A percentile compares a stretch with the other conserved stretches of the same genome.
phyloP scores from a whole-genome alignment of 805 yeast species.

The Hanseniaspora pseudoguilliermondii region DNA sequence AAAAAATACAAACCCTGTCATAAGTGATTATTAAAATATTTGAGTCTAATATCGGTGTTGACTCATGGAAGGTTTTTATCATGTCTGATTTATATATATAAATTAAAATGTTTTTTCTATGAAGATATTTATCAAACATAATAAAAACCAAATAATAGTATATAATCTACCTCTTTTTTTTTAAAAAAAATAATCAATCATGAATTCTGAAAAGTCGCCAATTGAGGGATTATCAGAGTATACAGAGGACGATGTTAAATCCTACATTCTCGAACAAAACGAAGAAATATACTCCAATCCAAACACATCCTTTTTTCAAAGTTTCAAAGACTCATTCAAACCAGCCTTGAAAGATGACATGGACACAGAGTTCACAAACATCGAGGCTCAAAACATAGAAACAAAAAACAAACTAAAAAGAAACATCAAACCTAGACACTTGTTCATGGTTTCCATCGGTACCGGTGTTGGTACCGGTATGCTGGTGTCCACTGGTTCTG shows the following conservation, averaged over 20 bases:
- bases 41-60: too few species aligned
- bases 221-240: neutral
- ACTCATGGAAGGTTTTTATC: too few species aligned
- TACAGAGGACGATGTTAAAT: neutral
- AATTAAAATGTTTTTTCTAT: too few species aligned
- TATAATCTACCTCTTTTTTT: too few species aligned
- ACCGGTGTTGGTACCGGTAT: slow-evolving; percentile 70
- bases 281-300: neutral
- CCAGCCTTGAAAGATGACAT: neutral
- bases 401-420: neutral
- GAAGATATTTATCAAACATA: too few species aligned
- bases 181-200: neutral
- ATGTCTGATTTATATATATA: too few species aligned
- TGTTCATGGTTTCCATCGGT: slow-evolving; percentile 22
- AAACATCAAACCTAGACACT: slow-evolving; percentile 11
- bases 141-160: too few species aligned
- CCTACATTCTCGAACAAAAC: neutral
- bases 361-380: neutral
- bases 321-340: slow-evolving; percentile 9
- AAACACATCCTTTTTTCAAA: neutral
- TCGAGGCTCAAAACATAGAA: neutral
- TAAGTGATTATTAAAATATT: too few species aligned
- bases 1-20: too few species aligned
- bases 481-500: slow-evolving; percentile 54
- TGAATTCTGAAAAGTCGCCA: neutral